These are phyloP conservation scores for Melampsora larici-populina DNA, from an alignment of 1,284 basidiomycete genomes.

Conservation along the genomic window DNA sequence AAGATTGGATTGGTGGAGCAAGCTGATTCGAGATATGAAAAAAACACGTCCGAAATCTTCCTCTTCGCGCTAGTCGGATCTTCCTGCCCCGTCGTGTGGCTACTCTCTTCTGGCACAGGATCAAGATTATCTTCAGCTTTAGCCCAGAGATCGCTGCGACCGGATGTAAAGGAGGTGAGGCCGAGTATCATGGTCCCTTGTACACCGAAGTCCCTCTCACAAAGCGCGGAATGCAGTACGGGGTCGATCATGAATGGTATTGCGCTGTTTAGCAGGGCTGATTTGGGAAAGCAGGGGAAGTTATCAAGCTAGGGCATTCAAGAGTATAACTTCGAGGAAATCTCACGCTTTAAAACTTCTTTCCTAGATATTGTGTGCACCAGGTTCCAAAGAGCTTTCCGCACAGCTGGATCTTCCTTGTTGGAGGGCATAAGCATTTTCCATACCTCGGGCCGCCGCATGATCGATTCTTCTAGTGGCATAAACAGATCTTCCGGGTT, in stretches of 20 bases:
- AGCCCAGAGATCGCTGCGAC: background rate
- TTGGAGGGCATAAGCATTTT: slow-evolving; percentile 18
- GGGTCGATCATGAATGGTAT: slow-evolving; percentile 19
- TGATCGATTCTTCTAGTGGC: slow-evolving; percentile 1
- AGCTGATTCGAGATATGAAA: slow-evolving; percentile 22
- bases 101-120: background rate
- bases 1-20: slow-evolving; percentile 34
- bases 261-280: slow-evolving; percentile 31
- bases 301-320: too few species aligned
- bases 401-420: slow-evolving; percentile 26
- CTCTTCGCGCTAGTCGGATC: background rate
- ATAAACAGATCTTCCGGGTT: slow-evolving; percentile 19
- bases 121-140: background rate
- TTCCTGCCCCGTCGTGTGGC: background rate
- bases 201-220: slow-evolving; percentile 27
- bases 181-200: slow-evolving; percentile 38
- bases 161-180: background rate
- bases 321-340: background rate
- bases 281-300: background rate
- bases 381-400: slow-evolving; percentile 37
- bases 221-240: slow-evolving; percentile 16
- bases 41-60: slow-evolving; percentile 14
- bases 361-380: slow-evolving; percentile 24
- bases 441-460: slow-evolving; percentile 13
- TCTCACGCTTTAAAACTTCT: slow-evolving; percentile 34